Evolutionary conservation across 1,284 basidiomycete species (phyloP), one percentile per base, ranked within the genome.

Genomic region (Cryptococcus neoformans): DNA sequence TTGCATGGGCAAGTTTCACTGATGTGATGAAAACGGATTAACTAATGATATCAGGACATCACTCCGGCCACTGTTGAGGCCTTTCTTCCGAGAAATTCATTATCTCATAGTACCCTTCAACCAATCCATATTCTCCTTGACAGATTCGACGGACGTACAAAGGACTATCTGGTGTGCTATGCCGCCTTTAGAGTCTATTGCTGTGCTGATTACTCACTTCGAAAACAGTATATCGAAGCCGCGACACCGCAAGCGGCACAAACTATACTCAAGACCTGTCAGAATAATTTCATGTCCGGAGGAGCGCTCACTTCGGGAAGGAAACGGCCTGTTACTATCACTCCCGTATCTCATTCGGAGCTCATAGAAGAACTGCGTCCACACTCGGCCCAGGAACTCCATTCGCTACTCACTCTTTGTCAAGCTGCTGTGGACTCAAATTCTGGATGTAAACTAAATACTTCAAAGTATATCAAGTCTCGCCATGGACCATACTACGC

Each of bases 71-170:
- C 73, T 37, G 70, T 79, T 7, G 61, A 65, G 44, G 45, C 36
- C 1, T 79, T 76, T 49, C 64, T 79, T 1, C 76, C 76, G 4
- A 55, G 54, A 1, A 58, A 65, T 21, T 62, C 67, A 2, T 62
- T 79, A 0, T 69, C 72, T 0, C 35, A 53, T 0, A 44, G 56
- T 34, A 59, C 69, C 42, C 65, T 63, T 2, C 72, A 73, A 41
- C 70, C 76, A 0, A 67, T 78, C 51, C 77, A 79, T 50, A 72
- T 79, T 36, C 67, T 74, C 34, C 62, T 79, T n/a, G 67, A 77
- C 47, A 65, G 69, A 3, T 59, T 51, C 36, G 73, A 75, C 42
- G 77, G 77, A 0, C 63, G 73, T 21, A 77, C 74, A 4, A 77
- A 76, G 55, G 76, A 79, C 52, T 78, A 71, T 57, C 54, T 77